Percentiles rank a stretch among this genome's conserved stretches.
Evolutionary conservation across 169 alveolate genomes (phyloP).

Genomic region (Plasmodium billcollinsi): DNA sequence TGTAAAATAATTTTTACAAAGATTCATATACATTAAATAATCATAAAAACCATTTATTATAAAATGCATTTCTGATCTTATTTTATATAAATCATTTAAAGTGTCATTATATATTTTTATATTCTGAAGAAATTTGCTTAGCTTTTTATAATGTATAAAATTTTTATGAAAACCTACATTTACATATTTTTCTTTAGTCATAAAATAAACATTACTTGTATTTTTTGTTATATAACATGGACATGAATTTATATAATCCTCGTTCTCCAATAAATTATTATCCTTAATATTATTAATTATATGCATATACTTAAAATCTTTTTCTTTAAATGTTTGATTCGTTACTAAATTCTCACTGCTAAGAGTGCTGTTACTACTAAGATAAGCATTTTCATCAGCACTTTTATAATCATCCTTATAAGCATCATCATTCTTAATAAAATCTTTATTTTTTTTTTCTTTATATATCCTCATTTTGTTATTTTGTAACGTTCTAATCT

Average conservation of each 20-base stretch:
- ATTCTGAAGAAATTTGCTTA: slow-evolving; percentile 11
- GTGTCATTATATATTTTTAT: slow-evolving; percentile 27
- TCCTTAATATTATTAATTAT: slow-evolving; percentile 25
- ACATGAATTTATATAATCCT: neutral
- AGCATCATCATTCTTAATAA: no score
- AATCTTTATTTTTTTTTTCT: neutral
- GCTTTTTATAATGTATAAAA: neutral
- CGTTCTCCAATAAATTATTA: neutral
- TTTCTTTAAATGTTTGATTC: no score
- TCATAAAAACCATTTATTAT: slow-evolving; percentile 19
- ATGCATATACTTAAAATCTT: slow-evolving; percentile 40
- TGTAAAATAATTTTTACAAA: slow-evolving; percentile 24
- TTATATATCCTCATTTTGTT: no score
- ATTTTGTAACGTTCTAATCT: neutral
- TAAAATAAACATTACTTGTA: neutral
- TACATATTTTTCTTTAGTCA: slow-evolving; percentile 16
- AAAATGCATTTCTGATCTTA: slow-evolving; percentile 44
- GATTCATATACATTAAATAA: slow-evolving; percentile 31
- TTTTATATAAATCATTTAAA: slow-evolving; percentile 28
- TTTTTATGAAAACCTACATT: slow-evolving; percentile 32
- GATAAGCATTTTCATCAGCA: no score
- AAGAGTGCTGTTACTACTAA: no score
- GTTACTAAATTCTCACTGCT: no score
- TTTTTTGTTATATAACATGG: slow-evolving; percentile 5
- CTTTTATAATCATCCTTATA: no score